phyloP scores from a whole-genome alignment of 352 stramenopile genomes.

The Pythium aristosporum region DNA sequence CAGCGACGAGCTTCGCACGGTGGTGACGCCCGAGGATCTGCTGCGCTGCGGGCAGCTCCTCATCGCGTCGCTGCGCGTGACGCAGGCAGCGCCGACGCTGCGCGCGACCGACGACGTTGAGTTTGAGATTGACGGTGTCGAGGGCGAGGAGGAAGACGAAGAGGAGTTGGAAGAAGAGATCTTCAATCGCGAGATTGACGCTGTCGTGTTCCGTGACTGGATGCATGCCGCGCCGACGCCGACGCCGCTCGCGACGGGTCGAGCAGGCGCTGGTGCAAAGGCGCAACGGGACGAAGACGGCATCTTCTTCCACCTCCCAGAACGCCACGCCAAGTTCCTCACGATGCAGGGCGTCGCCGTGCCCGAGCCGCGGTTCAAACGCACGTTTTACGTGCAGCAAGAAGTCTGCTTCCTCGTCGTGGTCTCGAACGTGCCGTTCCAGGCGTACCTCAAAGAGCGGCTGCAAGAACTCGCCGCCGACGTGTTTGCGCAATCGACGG shows the following conservation, averaged over 20 bases:
- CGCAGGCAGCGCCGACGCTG: constrained; percentile 15
- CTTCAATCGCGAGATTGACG: constrained; percentile 65
- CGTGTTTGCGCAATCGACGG: constrained; percentile 36
- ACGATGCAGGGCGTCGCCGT: constrained; percentile 50
- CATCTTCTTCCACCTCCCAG: constrained; percentile 53
- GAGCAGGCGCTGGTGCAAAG: not conserved
- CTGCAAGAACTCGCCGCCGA: constrained; percentile 31
- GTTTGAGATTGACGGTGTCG: constrained; percentile 25
- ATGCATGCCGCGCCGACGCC: constrained; percentile 14
- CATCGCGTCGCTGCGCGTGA: constrained; percentile 23
- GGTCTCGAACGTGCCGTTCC: constrained; percentile 46
- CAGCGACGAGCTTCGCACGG: constrained; percentile 12
- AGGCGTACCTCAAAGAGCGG: constrained; percentile 36
- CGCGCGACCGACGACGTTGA: constrained; percentile 6
- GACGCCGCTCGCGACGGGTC: constrained; percentile 2
- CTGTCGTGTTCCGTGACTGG: constrained; percentile 35
- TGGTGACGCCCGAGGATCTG: constrained; percentile 23
- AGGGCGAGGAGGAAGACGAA: constrained; percentile 29
- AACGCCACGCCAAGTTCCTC: constrained; percentile 14
- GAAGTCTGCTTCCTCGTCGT: constrained; percentile 51
- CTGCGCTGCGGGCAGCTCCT: constrained; percentile 30
- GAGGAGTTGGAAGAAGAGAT: constrained; percentile 62
- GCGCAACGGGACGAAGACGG: constrained; percentile 22
- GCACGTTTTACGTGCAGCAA: constrained; percentile 44
- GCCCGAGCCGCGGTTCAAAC: constrained; percentile 35